Percentiles rank a stretch among this genome's conserved stretches.
phyloP scores from a whole-genome alignment of 257 asterid genomes.

The Rehmannia glutinosa region DNA sequence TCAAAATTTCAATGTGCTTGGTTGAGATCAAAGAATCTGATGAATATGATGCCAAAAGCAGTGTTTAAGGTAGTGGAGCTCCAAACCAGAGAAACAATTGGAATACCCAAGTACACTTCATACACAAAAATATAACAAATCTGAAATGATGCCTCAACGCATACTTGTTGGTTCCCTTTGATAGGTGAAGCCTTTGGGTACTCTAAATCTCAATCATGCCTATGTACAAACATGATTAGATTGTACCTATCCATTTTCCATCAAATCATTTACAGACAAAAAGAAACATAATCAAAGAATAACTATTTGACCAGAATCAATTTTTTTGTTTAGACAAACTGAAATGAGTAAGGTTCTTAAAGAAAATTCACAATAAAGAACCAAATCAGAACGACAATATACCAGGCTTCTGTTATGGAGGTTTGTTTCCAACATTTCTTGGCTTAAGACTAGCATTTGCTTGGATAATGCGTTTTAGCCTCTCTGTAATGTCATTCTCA shows the following conservation, averaged over 20 bases:
- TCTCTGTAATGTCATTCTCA: slow-evolving; percentile 84
- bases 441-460: slow-evolving; percentile 65
- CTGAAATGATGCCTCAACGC: background rate
- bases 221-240: background rate
- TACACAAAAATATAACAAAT: background rate
- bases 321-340: background rate
- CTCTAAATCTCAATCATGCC: background rate
- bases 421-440: slow-evolving; percentile 48
- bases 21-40: background rate
- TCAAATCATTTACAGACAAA: background rate
- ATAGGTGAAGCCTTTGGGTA: background rate
- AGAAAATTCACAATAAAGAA: background rate
- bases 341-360: background rate
- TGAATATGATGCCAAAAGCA: background rate
- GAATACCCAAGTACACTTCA: background rate
- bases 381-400: slow-evolving; percentile 14
- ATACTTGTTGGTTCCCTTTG: background rate
- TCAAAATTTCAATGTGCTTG: background rate
- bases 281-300: background rate
- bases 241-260: no score
- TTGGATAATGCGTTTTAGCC: slow-evolving; percentile 69
- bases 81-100: background rate
- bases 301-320: background rate
- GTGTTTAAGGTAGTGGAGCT: background rate
- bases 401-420: slow-evolving; percentile 43